phyloP scores from a whole-genome alignment of 306 rosid genomes.

The Castanea sativa region DNA sequence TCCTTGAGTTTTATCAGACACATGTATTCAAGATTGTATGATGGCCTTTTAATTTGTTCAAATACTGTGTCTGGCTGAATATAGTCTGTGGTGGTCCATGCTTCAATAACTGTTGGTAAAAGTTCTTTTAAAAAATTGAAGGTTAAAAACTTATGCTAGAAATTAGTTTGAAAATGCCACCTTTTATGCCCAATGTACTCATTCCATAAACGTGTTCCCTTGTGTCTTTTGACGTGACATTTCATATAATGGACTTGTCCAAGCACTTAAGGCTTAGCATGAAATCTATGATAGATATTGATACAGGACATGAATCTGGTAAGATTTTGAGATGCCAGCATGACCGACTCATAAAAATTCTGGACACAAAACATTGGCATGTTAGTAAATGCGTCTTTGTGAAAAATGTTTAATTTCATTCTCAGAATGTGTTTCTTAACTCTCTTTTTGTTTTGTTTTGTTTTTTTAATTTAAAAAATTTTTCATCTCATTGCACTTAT shows the following conservation, averaged over 20 bases:
- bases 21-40: neutral
- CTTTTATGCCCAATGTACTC: neutral
- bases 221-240: neutral
- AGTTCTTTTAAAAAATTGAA: neutral
- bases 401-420: too few species aligned
- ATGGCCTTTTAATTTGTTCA: neutral
- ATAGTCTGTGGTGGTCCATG: neutral
- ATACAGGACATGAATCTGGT: neutral
- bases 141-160: neutral
- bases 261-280: neutral
- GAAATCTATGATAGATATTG: neutral
- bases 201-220: neutral
- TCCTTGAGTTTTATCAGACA: too few species aligned
- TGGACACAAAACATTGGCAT: neutral
- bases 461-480: too few species aligned
- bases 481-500: too few species aligned
- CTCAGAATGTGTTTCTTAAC: neutral
- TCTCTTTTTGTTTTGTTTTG: neutral
- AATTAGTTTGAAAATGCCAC: neutral
- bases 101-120: neutral
- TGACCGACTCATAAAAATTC: neutral
- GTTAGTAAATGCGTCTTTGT: neutral
- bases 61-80: neutral
- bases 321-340: neutral
- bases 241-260: neutral